Conservation (phyloP, 2,329 filamentous ascomycete species). For the Cylindrodendrum hubeiense region DNA sequence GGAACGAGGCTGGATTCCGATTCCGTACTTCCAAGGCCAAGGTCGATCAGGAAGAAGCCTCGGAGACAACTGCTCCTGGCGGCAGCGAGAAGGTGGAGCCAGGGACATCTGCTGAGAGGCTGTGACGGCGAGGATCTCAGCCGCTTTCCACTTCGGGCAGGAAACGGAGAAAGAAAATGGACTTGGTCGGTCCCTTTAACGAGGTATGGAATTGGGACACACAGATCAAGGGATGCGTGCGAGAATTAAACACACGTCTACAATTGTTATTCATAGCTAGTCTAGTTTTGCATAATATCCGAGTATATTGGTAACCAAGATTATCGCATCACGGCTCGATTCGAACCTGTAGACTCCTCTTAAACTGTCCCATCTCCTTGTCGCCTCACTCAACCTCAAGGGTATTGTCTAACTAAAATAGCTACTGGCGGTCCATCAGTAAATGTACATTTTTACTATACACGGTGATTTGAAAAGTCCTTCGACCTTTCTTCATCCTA, state of each 20-base stretch:
- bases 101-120: conserved; percentile 16
- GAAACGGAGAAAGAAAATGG: not conserved
- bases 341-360: too few relatives aligned
- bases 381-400: too few relatives aligned
- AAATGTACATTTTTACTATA: too few relatives aligned
- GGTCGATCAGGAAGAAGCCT: conserved; percentile 5
- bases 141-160: not conserved
- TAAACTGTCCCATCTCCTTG: too few relatives aligned
- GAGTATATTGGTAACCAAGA: not conserved
- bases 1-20: conserved; percentile 29
- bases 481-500: too few relatives aligned
- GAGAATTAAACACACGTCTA: not conserved
- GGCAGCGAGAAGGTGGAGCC: conserved; percentile 13
- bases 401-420: too few relatives aligned
- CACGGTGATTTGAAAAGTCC: too few relatives aligned
- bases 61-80: conserved; percentile 10
- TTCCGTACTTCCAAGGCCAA: conserved; percentile 29
- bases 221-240: not conserved
- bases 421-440: too few relatives aligned
- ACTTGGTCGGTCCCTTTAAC: not conserved
- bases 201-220: not conserved
- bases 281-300: not conserved
- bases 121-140: not conserved
- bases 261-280: not conserved
- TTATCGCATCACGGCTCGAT: not conserved